A percentile compares a stretch with the other conserved stretches of the same genome.
Evolutionary conservation across 352 stramenopile genomes (phyloP).

Genomic region (Globisporangium takayamanum): DNA sequence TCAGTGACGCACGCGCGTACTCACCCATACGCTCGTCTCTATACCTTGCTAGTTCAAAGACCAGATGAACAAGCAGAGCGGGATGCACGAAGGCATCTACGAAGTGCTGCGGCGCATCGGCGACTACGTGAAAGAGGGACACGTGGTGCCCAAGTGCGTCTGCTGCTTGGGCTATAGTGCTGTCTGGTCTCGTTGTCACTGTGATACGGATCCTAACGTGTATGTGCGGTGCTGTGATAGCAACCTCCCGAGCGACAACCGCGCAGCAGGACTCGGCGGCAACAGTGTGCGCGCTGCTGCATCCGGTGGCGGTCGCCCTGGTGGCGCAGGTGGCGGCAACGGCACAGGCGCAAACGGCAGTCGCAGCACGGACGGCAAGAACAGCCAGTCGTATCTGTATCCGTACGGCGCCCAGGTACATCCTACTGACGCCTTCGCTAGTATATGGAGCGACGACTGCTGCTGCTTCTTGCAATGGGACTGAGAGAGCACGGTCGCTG

Average conservation of each 20-base stretch:
- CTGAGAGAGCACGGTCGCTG: not conserved
- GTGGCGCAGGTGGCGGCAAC: conserved; percentile 40
- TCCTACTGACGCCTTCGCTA: not conserved
- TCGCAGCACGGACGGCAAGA: conserved; percentile 43
- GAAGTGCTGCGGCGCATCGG: conserved; percentile 78
- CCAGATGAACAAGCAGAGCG: conserved; percentile 84
- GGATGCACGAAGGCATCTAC: conserved; percentile 82
- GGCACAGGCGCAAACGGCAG: conserved; percentile 21
- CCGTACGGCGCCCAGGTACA: conserved; percentile 58
- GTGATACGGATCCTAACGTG: not conserved
- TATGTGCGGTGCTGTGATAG: conserved; percentile 11
- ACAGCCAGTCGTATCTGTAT: conserved; percentile 80
- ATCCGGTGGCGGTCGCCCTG: conserved; percentile 18
- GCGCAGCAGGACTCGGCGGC: conserved; percentile 65
- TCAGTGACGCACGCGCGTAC: not conserved
- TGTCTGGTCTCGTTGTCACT: not conserved
- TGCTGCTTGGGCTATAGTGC: not conserved
- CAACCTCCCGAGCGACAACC: conserved; percentile 84
- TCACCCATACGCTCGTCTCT: not conserved
- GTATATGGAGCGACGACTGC: not conserved
- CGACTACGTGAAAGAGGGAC: conserved; percentile 72
- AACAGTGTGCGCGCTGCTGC: conserved; percentile 46
- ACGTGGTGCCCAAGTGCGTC: conserved; percentile 51
- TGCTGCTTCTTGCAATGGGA: not conserved
- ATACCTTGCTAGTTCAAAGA: conserved; percentile 59